These are phyloP conservation scores for Albophoma yamanashiensis DNA, from an alignment of 2,329 filamentous ascomycete species.

Conservation along the genomic window DNA sequence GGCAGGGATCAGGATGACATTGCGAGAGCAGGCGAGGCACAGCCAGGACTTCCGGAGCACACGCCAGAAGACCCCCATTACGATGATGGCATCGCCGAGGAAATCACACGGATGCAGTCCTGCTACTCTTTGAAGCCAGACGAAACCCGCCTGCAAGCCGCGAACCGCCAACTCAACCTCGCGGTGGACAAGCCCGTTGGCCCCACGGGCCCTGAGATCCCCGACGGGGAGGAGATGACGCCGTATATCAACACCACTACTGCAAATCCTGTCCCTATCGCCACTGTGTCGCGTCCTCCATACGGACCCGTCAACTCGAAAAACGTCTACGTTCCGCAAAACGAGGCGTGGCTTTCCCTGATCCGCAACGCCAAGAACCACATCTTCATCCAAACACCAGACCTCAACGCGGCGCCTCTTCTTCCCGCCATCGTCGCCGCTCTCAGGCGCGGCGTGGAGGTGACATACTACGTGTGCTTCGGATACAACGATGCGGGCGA, in stretches of 20 bases:
- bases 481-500: slow-evolving; percentile 74
- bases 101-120: slow-evolving; percentile 52
- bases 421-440: slow-evolving; percentile 53
- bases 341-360: slow-evolving; percentile 62
- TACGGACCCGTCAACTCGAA: slow-evolving; percentile 53
- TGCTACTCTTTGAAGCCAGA: slow-evolving; percentile 35
- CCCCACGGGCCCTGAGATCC: slow-evolving; percentile 42
- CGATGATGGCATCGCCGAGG: slow-evolving; percentile 47
- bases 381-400: slow-evolving; percentile 72
- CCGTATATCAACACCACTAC: slow-evolving; percentile 43
- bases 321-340: slow-evolving; percentile 57
- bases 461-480: slow-evolving; percentile 62
- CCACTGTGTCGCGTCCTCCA: slow-evolving; percentile 58
- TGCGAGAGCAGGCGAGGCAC: neutral
- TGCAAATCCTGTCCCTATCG: slow-evolving; percentile 54
- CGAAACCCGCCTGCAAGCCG: slow-evolving; percentile 45
- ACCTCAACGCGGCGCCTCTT: slow-evolving; percentile 61
- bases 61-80: slow-evolving; percentile 51
- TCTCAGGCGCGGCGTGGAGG: slow-evolving; percentile 54
- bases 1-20: neutral
- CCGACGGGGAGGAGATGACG: slow-evolving; percentile 46
- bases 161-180: slow-evolving; percentile 57
- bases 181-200: slow-evolving; percentile 39
- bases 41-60: slow-evolving; percentile 37
- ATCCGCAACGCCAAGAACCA: slow-evolving; percentile 50